Evolutionary conservation across 225 moss, liverwort and hornwort genomes (phyloP).

Genomic region (Straminergon stramineum): DNA sequence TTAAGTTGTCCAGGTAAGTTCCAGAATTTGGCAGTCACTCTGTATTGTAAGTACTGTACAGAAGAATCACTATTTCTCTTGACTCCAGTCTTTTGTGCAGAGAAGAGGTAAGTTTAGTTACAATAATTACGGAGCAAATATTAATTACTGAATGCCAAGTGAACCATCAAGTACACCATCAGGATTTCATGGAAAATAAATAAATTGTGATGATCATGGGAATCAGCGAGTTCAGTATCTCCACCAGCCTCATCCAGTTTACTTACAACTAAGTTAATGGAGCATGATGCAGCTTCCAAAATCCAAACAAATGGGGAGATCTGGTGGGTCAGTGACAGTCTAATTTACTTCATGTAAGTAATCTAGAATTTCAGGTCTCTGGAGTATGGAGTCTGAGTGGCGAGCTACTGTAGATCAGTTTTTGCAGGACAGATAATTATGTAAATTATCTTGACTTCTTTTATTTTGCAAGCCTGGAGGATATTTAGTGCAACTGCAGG

Average conservation of each 20-base stretch:
- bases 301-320: background rate
- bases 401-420: too few species aligned
- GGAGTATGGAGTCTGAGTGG: background rate
- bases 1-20: too few species aligned
- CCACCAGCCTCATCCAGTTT: background rate
- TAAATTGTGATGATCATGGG: background rate
- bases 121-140: background rate
- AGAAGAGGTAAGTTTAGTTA: background rate
- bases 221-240: background rate
- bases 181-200: background rate
- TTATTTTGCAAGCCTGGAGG: background rate
- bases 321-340: background rate
- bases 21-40: background rate
- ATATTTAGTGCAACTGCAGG: background rate
- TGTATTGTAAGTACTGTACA: background rate
- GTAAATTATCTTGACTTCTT: background rate
- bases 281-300: background rate
- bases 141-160: background rate
- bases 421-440: background rate
- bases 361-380: background rate
- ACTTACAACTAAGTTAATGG: background rate
- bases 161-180: background rate
- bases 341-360: background rate
- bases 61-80: background rate
- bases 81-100: background rate